These are phyloP conservation scores for Mucor saturninus DNA, from an alignment of 371 early-diverging fungal species.

Conservation along the genomic window DNA sequence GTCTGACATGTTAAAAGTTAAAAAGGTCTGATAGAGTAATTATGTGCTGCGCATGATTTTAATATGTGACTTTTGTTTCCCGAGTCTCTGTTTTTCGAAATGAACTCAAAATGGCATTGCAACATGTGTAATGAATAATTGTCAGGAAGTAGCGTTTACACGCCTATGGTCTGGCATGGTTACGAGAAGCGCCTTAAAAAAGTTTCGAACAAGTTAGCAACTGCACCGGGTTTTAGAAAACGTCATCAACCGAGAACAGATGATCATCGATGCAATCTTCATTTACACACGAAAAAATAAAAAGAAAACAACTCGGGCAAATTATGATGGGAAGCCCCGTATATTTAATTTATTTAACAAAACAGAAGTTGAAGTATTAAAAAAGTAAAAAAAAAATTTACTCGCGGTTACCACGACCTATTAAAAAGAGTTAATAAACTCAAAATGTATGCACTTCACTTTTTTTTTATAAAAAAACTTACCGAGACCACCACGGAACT, in stretches of 20 bases:
- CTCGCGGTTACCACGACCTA: slow-evolving; percentile 49
- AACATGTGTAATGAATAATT: too few species aligned
- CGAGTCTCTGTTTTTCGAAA: too few species aligned
- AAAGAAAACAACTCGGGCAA: background rate
- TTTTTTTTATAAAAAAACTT: slow-evolving; percentile 16
- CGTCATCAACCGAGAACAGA: too few species aligned
- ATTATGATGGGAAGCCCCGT: background rate
- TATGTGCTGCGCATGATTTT: too few species aligned
- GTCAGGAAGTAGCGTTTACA: too few species aligned
- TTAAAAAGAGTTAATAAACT: background rate
- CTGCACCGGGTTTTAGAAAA: too few species aligned
- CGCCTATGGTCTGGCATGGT: too few species aligned
- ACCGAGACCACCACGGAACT: slow-evolving; percentile 86
- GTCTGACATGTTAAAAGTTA: slow-evolving; percentile 8
- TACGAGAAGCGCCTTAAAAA: too few species aligned
- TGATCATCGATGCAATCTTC: too few species aligned
- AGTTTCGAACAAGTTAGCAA: too few species aligned
- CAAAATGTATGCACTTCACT: background rate
- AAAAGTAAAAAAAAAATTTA: slow-evolving; percentile 25
- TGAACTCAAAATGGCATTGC: too few species aligned
- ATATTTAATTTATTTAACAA: background rate
- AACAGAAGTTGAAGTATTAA: slow-evolving; percentile 1
- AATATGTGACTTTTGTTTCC: background rate
- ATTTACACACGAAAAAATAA: too few species aligned
- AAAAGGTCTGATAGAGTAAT: background rate